Evolutionary conservation across 192 early-diverging fungal genomes (phyloP).

Genomic region (Thamnidium elegans): DNA sequence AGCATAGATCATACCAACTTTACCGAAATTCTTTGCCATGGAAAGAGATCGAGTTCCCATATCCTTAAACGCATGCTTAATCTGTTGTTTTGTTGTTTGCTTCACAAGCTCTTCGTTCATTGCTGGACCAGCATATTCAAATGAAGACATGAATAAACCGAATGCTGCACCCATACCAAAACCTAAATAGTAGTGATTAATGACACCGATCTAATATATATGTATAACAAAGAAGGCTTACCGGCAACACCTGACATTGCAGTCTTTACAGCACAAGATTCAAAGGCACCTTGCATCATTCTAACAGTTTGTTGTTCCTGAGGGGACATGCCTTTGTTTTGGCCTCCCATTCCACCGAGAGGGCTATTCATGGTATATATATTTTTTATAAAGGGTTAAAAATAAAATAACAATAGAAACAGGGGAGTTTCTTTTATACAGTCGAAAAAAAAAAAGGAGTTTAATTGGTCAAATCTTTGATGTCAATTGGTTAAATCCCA

Average conservation of each 20-base stretch:
- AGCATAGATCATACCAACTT: slow-evolving; percentile 89
- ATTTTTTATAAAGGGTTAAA: neutral
- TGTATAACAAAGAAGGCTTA: too few relatives aligned
- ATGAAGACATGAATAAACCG: slow-evolving; percentile 88
- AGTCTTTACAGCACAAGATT: slow-evolving; percentile 75
- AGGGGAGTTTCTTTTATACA: too few relatives aligned
- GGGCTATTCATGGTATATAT: slow-evolving; percentile 17
- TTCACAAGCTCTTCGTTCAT: slow-evolving; percentile 61
- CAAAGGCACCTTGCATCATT: slow-evolving; percentile 40
- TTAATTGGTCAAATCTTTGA: too few relatives aligned
- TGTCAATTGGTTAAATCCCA: too few relatives aligned
- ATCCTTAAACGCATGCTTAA: slow-evolving; percentile 80
- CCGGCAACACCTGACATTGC: slow-evolving; percentile 68
- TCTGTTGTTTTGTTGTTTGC: slow-evolving; percentile 79
- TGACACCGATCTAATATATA: too few relatives aligned
- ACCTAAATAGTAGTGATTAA: slow-evolving; percentile 41
- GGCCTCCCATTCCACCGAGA: slow-evolving; percentile 11
- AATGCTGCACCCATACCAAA: slow-evolving; percentile 89
- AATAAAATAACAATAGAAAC: too few relatives aligned
- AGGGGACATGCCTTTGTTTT: slow-evolving; percentile 12
- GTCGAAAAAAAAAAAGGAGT: too few relatives aligned
- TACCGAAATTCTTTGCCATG: slow-evolving; percentile 90
- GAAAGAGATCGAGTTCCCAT: slow-evolving; percentile 81
- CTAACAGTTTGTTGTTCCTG: slow-evolving; percentile 31
- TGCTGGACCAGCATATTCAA: slow-evolving; percentile 80